Conservation (phyloP, 305 asterid species). For the Solanum chacoense region DNA sequence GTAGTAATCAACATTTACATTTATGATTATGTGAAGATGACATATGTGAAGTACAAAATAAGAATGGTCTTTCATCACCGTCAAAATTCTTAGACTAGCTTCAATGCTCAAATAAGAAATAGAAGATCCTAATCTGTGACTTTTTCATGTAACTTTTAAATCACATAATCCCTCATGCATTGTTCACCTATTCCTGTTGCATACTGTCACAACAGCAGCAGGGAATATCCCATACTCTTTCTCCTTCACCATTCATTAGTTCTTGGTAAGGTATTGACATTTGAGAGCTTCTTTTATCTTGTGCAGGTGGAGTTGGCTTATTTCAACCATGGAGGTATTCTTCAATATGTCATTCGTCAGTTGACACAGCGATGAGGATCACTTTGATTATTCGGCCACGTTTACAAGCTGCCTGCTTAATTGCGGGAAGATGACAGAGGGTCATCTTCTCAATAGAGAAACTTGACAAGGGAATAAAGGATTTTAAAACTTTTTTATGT, state of each 20-base stretch:
- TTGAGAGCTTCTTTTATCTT: neutral
- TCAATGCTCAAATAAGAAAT: neutral
- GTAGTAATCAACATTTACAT: neutral
- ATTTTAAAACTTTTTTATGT: conserved; percentile 5
- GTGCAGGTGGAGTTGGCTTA: conserved; percentile 77
- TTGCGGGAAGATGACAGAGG: conserved; percentile 4
- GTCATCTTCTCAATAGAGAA: neutral
- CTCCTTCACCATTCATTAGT: neutral
- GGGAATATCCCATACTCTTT: neutral
- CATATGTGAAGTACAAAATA: neutral
- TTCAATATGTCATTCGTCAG: conserved; percentile 69
- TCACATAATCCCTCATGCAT: neutral
- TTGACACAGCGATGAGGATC: conserved; percentile 36
- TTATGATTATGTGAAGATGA: neutral
- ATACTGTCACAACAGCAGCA: neutral
- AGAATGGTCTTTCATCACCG: neutral
- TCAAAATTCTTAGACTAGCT: neutral
- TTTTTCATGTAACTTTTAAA: neutral
- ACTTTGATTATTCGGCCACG: neutral
- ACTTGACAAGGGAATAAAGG: conserved; percentile 28
- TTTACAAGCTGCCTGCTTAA: neutral
- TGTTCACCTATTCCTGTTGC: neutral
- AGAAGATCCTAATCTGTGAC: neutral
- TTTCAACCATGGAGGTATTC: conserved; percentile 81
- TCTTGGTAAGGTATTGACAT: neutral